Evolutionary conservation across 1,139 yeast species (phyloP), one percentile per base, ranked within the genome.

Genomic region (Trichomonascaceae sp.): DNA sequence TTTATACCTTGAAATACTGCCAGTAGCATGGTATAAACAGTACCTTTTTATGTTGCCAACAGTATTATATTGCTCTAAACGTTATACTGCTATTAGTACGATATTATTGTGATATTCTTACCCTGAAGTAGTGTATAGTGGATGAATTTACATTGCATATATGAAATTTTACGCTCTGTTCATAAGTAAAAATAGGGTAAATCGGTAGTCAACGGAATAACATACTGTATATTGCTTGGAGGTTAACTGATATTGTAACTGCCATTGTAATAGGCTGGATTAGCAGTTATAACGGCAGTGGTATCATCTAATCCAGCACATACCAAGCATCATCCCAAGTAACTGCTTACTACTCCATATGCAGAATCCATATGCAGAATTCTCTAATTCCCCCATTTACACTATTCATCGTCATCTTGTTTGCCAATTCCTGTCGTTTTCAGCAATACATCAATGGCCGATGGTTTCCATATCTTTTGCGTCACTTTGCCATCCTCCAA

Each of bases 381-480:
- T n/a, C n/a, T n/a, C n/a, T n/a, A n/a, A 12, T n/a, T 32, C 8
- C 8, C 41, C 5, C 17, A 36, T 36, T 17, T 36, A 36, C 41
- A 43, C 24, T 76, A 79, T 24, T 78, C 82, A 8, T 78, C 81
- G 12, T 74, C 79, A 17, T 74, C 75, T 56, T 75, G 74, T 63
- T 78, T 77, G 60, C 83, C 78, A 46, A 88, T 82, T 12, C 96
- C 96, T 45, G 86, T 76, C 61, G 82, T 84, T 66, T 83, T 82
- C 65, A 93, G 79, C 68, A 91, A 76, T 50, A 72, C 74, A 62
- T 89, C 93, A 61, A 93, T 85, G 61, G 89, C 95, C 17, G 74
- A 70, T 20, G 90, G 93, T 57, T 73, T 79, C 93, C 95, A 93
- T 62, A 91, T 82, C 70, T 83, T 85, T 64, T 85, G 86, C 54